phyloP scores from a whole-genome alignment of 169 alveolate genomes.

The Babesia sp. region DNA sequence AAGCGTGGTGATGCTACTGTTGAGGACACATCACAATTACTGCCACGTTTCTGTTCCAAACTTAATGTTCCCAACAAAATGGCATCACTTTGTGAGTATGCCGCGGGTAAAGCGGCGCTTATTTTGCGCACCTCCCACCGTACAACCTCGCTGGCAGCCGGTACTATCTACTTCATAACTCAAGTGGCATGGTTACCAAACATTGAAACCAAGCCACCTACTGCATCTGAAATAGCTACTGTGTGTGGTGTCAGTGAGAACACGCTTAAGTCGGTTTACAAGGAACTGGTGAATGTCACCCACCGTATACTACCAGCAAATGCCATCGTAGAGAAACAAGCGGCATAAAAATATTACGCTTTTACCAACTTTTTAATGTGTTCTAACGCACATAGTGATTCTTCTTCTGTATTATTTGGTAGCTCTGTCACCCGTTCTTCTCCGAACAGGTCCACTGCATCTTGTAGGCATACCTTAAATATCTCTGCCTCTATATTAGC shows the following conservation, averaged over 20 bases:
- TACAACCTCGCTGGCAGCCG: constrained; percentile 83
- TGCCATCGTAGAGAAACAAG: not conserved
- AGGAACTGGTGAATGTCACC: constrained; percentile 62
- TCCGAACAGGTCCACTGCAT: constrained; percentile 50
- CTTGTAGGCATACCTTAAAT: constrained; percentile 69
- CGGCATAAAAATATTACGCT: not conserved
- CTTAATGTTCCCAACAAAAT: constrained; percentile 70
- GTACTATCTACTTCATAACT: constrained; percentile 74
- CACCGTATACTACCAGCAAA: constrained; percentile 67
- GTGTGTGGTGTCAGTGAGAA: constrained; percentile 73
- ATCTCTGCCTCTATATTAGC: constrained; percentile 74
- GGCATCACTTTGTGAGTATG: constrained; percentile 76
- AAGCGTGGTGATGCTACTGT: constrained; percentile 75
- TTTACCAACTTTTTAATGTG: not conserved
- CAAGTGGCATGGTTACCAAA: constrained; percentile 51
- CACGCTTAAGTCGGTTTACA: constrained; percentile 71
- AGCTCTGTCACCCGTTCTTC: constrained; percentile 24
- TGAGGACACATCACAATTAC: constrained; percentile 78
- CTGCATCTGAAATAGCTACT: constrained; percentile 57
- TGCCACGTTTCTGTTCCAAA: constrained; percentile 76
- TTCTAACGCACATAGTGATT: constrained; percentile 4
- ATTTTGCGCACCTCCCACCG: constrained; percentile 78
- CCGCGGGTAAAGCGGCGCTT: constrained; percentile 73
- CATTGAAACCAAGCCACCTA: constrained; percentile 20
- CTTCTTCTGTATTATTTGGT: constrained; percentile 35